phyloP scores from a whole-genome alignment of 805 yeast genomes.

The Wickerhamiella sergipiensis region DNA sequence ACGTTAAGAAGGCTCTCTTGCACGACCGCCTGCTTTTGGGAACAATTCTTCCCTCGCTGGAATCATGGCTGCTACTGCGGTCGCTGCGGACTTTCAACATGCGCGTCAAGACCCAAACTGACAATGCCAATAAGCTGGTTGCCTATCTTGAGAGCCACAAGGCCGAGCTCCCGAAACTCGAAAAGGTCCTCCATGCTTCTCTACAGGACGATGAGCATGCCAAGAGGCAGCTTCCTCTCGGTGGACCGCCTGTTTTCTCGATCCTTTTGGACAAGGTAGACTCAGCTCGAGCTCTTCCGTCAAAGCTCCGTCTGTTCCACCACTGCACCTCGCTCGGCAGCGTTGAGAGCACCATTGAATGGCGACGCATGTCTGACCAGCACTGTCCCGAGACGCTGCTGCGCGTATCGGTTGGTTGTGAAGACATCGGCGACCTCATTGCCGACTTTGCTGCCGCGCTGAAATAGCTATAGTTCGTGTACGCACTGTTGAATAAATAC shows the following conservation, averaged over 20 bases:
- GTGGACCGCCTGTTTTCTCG: constrained; percentile 65
- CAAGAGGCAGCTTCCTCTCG: constrained; percentile 43
- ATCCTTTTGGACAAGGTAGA: constrained; percentile 38
- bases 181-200: constrained; percentile 54
- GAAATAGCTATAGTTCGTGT: not conserved
- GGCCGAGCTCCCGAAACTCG: constrained; percentile 35
- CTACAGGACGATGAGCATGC: constrained; percentile 61
- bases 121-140: constrained; percentile 49
- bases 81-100: constrained; percentile 70
- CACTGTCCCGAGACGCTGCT: constrained; percentile 42
- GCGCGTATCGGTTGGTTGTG: constrained; percentile 72
- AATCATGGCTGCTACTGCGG: constrained; percentile 58
- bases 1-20: constrained; percentile 34
- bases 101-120: constrained; percentile 54
- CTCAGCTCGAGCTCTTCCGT: constrained; percentile 34
- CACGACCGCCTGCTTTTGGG: constrained; percentile 63
- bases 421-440: constrained; percentile 62
- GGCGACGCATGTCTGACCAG: constrained; percentile 69
- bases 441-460: constrained; percentile 56
- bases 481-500: too few relatives aligned
- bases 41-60: constrained; percentile 66
- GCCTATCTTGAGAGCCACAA: constrained; percentile 40
- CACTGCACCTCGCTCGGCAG: constrained; percentile 95
- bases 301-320: constrained; percentile 52
- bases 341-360: constrained; percentile 77